Conservation (phyloP, 257 asterid species). For the Apocynum venetum region DNA sequence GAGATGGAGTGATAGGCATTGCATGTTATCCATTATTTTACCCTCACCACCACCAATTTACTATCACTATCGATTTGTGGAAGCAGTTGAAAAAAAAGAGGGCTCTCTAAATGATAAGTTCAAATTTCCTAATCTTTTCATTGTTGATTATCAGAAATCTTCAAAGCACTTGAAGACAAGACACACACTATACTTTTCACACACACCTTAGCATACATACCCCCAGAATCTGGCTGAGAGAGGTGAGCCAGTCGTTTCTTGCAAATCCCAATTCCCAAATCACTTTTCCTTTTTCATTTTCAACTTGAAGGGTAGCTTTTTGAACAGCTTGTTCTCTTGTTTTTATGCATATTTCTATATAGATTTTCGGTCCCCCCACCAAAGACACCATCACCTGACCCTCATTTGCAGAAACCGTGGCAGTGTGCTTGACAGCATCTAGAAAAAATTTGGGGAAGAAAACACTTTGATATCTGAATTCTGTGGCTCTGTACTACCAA, state of each 20-base stretch:
- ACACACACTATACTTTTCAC: not conserved
- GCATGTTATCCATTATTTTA: conserved; percentile 13
- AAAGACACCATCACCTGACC: not conserved
- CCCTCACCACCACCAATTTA: conserved; percentile 2
- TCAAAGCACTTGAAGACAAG: conserved; percentile 1
- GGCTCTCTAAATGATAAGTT: not conserved
- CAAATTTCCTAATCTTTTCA: conserved; percentile 3
- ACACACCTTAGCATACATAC: not conserved
- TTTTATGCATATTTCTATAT: conserved; percentile 52
- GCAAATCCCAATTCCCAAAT: conserved; percentile 20
- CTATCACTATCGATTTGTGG: not conserved
- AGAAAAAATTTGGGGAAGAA: conserved; percentile 11
- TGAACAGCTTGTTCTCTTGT: conserved; percentile 53
- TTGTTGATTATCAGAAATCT: conserved; percentile 7
- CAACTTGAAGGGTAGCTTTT: conserved; percentile 65
- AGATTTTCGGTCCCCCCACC: conserved; percentile 38
- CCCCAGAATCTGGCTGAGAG: conserved; percentile 3
- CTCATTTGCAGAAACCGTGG: conserved; percentile 37
- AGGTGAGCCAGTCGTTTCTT: conserved; percentile 22
- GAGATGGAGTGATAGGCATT: conserved; percentile 26
- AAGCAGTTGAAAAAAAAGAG: not conserved
- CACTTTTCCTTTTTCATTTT: not conserved
- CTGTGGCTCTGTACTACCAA: conserved; percentile 1
- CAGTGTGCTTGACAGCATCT: conserved; percentile 36
- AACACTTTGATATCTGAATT: not conserved